A percentile compares a stretch with the other conserved stretches of the same genome.
phyloP scores from a whole-genome alignment of 2,329 filamentous ascomycete genomes.

The Fusarium verticillioides region DNA sequence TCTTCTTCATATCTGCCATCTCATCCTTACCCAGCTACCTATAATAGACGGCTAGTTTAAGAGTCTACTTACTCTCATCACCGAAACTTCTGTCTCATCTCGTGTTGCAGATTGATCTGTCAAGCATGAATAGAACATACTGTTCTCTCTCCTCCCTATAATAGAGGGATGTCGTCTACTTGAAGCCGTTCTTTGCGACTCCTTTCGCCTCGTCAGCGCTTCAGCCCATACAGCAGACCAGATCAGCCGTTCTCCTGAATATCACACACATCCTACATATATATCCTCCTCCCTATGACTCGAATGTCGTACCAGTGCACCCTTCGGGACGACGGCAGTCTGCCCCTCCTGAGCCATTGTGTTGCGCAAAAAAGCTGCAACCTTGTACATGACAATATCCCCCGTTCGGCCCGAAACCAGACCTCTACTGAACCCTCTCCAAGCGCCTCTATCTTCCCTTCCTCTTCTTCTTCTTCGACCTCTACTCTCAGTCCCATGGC shows the following conservation, averaged over 20 bases:
- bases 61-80: not conserved
- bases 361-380: constrained; percentile 44
- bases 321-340: constrained; percentile 42
- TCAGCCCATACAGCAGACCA: not conserved
- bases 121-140: constrained; percentile 16
- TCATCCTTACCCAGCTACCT: not conserved
- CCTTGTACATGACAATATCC: constrained; percentile 42
- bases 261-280: constrained; percentile 5
- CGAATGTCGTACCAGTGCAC: constrained; percentile 45
- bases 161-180: not conserved
- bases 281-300: constrained; percentile 37
- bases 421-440: constrained; percentile 35
- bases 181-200: not conserved
- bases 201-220: not conserved
- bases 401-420: constrained; percentile 42
- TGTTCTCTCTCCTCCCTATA: not conserved
- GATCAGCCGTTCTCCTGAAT: constrained; percentile 6
- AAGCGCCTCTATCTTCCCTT: not conserved
- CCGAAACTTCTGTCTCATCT: constrained; percentile 6
- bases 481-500: constrained; percentile 35
- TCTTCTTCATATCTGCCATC: not conserved
- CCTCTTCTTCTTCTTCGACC: constrained; percentile 4
- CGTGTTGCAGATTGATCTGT: constrained; percentile 7
- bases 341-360: constrained; percentile 38
- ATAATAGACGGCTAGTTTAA: not conserved